Base-by-base conservation (phyloP, 1,139 yeast genomes). In the Kodamaea alishanica region DNA sequence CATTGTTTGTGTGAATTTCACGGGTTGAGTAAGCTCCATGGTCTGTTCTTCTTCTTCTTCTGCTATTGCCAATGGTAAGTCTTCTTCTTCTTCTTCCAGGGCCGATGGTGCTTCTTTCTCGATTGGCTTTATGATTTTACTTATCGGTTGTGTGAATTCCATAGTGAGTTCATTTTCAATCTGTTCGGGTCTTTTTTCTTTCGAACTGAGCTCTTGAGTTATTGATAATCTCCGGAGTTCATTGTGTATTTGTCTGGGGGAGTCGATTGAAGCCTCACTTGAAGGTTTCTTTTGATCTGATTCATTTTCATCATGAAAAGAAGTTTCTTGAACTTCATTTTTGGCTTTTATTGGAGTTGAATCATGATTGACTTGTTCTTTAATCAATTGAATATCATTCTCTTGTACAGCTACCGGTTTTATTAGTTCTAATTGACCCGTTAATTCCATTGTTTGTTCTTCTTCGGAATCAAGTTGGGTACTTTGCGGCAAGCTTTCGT, bases 71-170 rank as follows among this genome's bases (percentile, higher is more conserved):
- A 28, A 43, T 46, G 8, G 37, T 46, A 11, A 28, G 30, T 9
- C 28, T 15, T 8, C 22, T 26, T 7, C 8, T 10, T 26, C 11
- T 8, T 26, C 11, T 8, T 26, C 8, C 3, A 9, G 3, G 11
- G 22, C 15, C n/a, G 5, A 24, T 11, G 34, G 29, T 9, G 5
- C 4, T 4, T 8, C 22, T 26, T 30, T 28, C 15, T 8, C 8
- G 24, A 8, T 27, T 5, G 38, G 20, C 11, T 20, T 29, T 5
- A 24, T 11, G 6, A 38, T 35, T 5, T 20, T 24, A 12, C 26
- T 26, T 12, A 28, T 24, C 9, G 28, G 28, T 32, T 33, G 42
- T n/a, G 52, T 48, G 8, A 49, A 32, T 32, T 47, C 51, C 51
- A 48, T 48, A 7, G 51, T 38, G 10, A 37, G 38, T 28, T 47